Base-by-base conservation (phyloP, 208 protist species). In the Acanthamoeba sp. region DNA sequence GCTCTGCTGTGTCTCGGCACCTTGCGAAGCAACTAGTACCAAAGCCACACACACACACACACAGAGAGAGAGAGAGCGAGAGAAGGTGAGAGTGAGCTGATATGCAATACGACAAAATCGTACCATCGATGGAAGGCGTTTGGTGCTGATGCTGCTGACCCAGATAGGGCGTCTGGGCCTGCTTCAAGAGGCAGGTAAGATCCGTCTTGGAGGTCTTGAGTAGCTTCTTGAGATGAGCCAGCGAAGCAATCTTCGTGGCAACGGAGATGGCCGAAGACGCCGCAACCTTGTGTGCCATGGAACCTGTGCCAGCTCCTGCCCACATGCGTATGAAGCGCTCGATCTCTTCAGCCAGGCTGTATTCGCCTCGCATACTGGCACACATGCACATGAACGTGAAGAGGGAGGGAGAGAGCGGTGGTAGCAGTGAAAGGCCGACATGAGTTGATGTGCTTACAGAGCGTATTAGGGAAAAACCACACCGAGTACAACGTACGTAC, bases 161-260 rank as follows among this genome's bases (percentile, higher is more conserved):
- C 20, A 84, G 10, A 20, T 84, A 52, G 18, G 76, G 48, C 36
- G 29, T 69, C 32, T 90, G 89, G 6, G 89, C 66, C 45, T 93
- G 62, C 89, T 73, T 93, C n/a, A 93, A 38, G 1, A 93, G 62
- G 9, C 50, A n/a, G 34, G 80, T 93, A 36, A 93, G 89, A 20
- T 73, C 66, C n/a, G 57, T 57, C 45, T 93, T 80, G 40, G 89
- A 93, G 0, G 27, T 93, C 50, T 93, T 93, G 66, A 93, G 89
- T 40, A 82, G 66, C 66, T 52, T 93, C 62, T 93, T 93, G 62
- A 93, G 89, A 27, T 93, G 89, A 9, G 45, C 45, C 36, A 93
- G 89, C 24, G 64, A 48, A 18, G 89, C 89, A 0, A 80, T 38
- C 66, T 80, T 73, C 10, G 89, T 93, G 9, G 89, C 62, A 34